A percentile compares a stretch with the other conserved stretches of the same genome.
Conservation (phyloP, 139 green algal genomes). For the Asterochloris erici region DNA sequence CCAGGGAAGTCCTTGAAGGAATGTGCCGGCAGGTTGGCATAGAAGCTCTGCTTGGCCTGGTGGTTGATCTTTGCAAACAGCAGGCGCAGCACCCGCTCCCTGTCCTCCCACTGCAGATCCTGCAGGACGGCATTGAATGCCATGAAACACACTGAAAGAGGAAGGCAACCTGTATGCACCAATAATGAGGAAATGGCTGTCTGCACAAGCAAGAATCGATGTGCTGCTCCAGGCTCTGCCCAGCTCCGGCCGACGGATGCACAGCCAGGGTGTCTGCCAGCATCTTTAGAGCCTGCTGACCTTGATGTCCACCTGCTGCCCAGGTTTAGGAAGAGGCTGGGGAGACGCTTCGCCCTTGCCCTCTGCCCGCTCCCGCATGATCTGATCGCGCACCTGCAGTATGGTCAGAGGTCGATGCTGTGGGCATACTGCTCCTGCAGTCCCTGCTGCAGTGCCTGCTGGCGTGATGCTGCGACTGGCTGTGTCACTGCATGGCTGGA, state of each 20-base stretch:
- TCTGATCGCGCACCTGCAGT: conserved; percentile 19
- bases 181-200: background rate
- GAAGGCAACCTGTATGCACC: background rate
- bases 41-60: conserved; percentile 46
- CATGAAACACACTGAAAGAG: background rate
- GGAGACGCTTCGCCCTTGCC: background rate
- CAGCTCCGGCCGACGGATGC: background rate
- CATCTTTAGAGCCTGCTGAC: background rate
- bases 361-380: conserved; percentile 11
- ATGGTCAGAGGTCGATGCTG: too few relatives aligned
- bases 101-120: conserved; percentile 78
- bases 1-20: conserved; percentile 9
- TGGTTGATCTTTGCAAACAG: conserved; percentile 84
- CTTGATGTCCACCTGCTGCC: conserved; percentile 24
- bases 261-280: too few relatives aligned
- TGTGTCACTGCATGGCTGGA: background rate
- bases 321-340: background rate
- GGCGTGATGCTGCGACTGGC: too few relatives aligned
- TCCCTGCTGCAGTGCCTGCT: too few relatives aligned
- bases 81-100: conserved; percentile 77
- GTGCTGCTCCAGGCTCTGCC: background rate
- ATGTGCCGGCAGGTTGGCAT: conserved; percentile 42
- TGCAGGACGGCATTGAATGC: background rate
- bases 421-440: too few relatives aligned
- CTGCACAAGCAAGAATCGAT: background rate